These are phyloP conservation scores for Neostapfia colusana DNA, from an alignment of 176 grass and related monocot genomes.

Conservation along the genomic window DNA sequence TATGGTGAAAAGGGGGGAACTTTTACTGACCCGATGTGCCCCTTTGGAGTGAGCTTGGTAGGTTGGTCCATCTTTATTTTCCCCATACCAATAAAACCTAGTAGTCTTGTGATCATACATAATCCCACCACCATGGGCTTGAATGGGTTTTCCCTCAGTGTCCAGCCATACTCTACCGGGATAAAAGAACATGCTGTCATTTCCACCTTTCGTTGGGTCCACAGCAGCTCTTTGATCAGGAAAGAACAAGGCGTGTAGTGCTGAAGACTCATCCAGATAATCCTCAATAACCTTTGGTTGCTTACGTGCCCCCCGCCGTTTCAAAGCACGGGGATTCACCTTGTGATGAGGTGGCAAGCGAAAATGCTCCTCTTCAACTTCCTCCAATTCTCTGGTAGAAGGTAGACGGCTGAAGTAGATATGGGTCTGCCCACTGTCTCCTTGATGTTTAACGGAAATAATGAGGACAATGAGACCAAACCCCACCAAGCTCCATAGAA, in stretches of 20 bases:
- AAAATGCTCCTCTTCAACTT: constrained; percentile 66
- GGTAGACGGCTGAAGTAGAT: constrained; percentile 34
- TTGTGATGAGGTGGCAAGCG: constrained; percentile 62
- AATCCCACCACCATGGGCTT: constrained; percentile 93
- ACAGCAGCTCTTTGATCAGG: constrained; percentile 53
- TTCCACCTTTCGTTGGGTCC: constrained; percentile 38
- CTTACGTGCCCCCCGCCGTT: constrained; percentile 55
- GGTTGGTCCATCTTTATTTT: constrained; percentile 79
- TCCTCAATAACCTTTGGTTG: constrained; percentile 48
- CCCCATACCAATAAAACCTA: constrained; percentile 94
- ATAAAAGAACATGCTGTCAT: constrained; percentile 65
- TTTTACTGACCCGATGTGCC: constrained; percentile 55
- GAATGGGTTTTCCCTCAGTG: constrained; percentile 77
- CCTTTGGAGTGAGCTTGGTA: constrained; percentile 64
- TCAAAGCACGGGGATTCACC: constrained; percentile 70
- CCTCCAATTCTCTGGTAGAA: constrained; percentile 57
- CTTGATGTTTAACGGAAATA: constrained; percentile 38
- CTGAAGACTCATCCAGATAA: constrained; percentile 85
- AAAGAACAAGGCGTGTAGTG: constrained; percentile 70
- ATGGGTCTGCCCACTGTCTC: constrained; percentile 33
- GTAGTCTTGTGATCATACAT: constrained; percentile 58
- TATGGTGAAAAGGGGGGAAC: neutral
- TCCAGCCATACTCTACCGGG: constrained; percentile 82
- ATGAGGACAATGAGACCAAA: constrained; percentile 54
- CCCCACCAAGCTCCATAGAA: constrained; percentile 59